These are phyloP conservation scores for Termitomyces sp. DNA, from an alignment of 768 basidiomycete species.

Conservation along the genomic window DNA sequence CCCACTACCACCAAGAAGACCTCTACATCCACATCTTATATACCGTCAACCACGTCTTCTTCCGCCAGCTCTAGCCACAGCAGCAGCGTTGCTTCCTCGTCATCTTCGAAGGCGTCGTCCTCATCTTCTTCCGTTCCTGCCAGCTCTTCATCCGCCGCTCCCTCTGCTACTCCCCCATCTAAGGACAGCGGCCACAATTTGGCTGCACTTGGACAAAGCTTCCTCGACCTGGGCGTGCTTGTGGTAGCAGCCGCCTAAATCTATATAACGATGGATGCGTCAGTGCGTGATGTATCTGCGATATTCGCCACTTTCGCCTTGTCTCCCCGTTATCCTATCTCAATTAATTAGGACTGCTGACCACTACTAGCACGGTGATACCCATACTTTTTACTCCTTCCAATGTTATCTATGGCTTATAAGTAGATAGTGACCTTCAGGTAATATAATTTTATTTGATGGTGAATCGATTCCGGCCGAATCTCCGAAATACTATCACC, in stretches of 20 bases:
- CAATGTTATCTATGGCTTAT: neutral
- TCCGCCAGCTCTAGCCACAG: slow-evolving; percentile 4
- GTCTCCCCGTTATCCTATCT: slow-evolving; percentile 3
- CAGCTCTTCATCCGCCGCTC: slow-evolving; percentile 2
- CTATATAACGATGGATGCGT: slow-evolving; percentile 2
- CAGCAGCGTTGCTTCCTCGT: neutral
- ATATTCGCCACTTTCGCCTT: slow-evolving; percentile 3
- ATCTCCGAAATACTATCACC: no score
- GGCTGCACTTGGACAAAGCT: slow-evolving; percentile 5
- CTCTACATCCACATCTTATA: neutral
- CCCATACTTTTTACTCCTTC: slow-evolving; percentile 4
- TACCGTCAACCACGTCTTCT: neutral
- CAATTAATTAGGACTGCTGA: slow-evolving; percentile 9
- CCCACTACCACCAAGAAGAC: slow-evolving; percentile 6
- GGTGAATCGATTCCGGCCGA: neutral
- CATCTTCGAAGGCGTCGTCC: neutral
- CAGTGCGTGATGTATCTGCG: slow-evolving; percentile 6
- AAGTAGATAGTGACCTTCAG: neutral
- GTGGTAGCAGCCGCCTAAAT: slow-evolving; percentile 6
- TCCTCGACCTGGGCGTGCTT: slow-evolving; percentile 11
- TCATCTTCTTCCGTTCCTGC: neutral
- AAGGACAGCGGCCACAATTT: neutral
- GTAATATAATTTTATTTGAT: slow-evolving; percentile 7
- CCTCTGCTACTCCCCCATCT: slow-evolving; percentile 1
- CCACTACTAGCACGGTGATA: slow-evolving; percentile 8